Evolutionary conservation across 352 stramenopile species (phyloP).

Genomic region (Phytophthora foliorum): DNA sequence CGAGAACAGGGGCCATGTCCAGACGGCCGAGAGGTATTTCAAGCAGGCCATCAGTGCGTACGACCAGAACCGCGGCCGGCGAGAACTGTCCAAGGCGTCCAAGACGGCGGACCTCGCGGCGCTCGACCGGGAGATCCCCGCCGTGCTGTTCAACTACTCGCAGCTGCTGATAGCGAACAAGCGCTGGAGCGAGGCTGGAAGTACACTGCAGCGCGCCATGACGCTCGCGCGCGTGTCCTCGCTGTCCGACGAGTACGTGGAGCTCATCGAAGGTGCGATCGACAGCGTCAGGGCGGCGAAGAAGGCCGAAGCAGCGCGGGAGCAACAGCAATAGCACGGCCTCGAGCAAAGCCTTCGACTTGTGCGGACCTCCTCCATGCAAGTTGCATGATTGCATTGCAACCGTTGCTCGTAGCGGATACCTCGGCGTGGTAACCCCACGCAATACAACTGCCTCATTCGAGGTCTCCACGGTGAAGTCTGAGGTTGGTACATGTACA

Average conservation of each 20-base stretch:
- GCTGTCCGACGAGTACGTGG: constrained; percentile 33
- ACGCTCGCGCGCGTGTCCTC: constrained; percentile 33
- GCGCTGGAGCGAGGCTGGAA: constrained; percentile 37
- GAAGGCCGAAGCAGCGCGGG: constrained; percentile 19
- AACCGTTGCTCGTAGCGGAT: constrained; percentile 7
- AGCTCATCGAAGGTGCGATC: constrained; percentile 37
- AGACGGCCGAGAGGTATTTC: constrained; percentile 46
- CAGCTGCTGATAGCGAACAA: constrained; percentile 37
- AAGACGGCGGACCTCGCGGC: constrained; percentile 28
- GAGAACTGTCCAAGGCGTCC: constrained; percentile 41
- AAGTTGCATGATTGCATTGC: too few species aligned
- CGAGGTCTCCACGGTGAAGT: constrained; percentile 9
- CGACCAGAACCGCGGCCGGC: constrained; percentile 38
- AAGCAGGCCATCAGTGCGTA: constrained; percentile 42
- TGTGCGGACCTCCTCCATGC: neutral
- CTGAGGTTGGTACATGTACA: constrained; percentile 36
- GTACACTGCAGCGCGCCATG: constrained; percentile 33
- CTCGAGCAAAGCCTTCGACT: constrained; percentile 10
- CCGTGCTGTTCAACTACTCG: constrained; percentile 51
- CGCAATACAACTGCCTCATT: neutral
- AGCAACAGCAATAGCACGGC: constrained; percentile 20
- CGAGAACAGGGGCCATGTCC: constrained; percentile 49
- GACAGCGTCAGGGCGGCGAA: constrained; percentile 20
- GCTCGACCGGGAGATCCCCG: constrained; percentile 46
- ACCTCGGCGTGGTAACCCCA: constrained; percentile 4